Conservation (phyloP, 2,329 filamentous ascomycete genomes). For the Emmonsia crescens region DNA sequence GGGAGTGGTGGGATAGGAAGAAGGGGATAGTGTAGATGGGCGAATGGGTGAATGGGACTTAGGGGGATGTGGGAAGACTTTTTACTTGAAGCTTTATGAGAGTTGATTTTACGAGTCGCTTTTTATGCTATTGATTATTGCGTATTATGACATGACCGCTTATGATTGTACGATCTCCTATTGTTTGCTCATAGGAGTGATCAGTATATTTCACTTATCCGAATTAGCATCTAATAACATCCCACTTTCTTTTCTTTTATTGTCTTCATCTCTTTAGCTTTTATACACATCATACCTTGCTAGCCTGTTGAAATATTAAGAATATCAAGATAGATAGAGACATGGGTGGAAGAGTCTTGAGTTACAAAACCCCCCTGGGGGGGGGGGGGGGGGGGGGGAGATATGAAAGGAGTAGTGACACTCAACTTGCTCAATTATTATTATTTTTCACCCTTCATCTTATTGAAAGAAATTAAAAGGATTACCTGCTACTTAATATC, state of each 20-base stretch:
- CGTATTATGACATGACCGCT: neutral
- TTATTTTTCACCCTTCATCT: neutral
- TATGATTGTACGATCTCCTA: neutral
- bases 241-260: neutral
- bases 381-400: too few relatives aligned
- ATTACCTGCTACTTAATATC: neutral
- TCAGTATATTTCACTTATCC: too few relatives aligned
- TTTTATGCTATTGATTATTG: neutral
- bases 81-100: neutral
- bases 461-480: neutral
- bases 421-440: neutral
- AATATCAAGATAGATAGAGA: neutral
- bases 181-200: too few relatives aligned
- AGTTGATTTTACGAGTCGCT: neutral
- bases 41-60: too few relatives aligned
- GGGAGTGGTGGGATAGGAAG: conserved; percentile 59
- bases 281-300: neutral
- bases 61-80: too few relatives aligned
- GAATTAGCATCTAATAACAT: too few relatives aligned
- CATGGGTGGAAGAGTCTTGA: too few relatives aligned
- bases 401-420: too few relatives aligned
- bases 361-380: neutral
- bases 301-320: neutral
- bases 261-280: neutral
- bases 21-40: conserved; percentile 22